Conservation (phyloP, 2,329 filamentous ascomycete genomes). For the Rutstroemia sydowiana region DNA sequence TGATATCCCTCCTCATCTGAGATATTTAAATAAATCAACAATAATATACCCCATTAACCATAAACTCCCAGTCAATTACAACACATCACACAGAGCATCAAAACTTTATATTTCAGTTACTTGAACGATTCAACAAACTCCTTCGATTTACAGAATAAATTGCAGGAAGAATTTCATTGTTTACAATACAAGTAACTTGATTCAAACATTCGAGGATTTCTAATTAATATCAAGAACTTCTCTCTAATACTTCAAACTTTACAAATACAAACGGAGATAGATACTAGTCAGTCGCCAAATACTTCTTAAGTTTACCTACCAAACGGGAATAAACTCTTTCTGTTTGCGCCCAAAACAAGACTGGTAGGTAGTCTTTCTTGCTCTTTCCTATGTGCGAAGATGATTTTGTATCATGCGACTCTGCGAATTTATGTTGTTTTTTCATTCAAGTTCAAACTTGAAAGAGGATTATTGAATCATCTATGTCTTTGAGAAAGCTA, state of each 20-base stretch:
- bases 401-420: not conserved
- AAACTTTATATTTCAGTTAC: not conserved
- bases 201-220: not conserved
- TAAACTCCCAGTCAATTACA: not conserved
- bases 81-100: not conserved
- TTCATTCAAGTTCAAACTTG: conserved; percentile 13
- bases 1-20: not conserved
- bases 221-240: not conserved
- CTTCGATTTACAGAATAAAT: not conserved
- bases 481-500: conserved; percentile 19
- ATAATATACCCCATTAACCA: not conserved
- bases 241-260: not conserved
- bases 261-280: not conserved
- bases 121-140: not conserved
- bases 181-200: no score
- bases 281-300: no score
- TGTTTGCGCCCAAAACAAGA: conserved; percentile 1
- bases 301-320: not conserved
- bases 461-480: conserved; percentile 13
- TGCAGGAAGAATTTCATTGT: no score
- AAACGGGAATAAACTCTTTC: conserved; percentile 9
- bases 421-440: conserved; percentile 15
- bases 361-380: conserved; percentile 4
- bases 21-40: conserved; percentile 5
- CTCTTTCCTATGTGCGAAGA: not conserved